A percentile compares a stretch with the other conserved stretches of the same genome.
Evolutionary conservation across 116 monocot species (phyloP).

Genomic region (Papilionanthe hybrid): DNA sequence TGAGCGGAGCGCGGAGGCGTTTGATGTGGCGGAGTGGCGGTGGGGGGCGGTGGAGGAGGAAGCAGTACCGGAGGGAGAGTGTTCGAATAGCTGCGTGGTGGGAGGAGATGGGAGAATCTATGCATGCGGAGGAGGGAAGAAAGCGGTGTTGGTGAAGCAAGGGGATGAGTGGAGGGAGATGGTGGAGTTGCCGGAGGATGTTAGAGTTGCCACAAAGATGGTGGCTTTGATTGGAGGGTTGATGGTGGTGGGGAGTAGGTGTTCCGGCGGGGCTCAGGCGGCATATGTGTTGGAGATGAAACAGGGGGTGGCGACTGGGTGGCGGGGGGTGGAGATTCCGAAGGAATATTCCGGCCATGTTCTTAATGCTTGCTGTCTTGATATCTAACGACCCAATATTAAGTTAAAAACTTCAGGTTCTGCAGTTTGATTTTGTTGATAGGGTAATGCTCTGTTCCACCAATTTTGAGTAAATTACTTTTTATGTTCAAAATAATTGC

Average conservation of each 20-base stretch:
- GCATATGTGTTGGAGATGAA: slow-evolving; percentile 15
- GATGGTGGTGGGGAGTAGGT: slow-evolving; percentile 18
- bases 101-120: slow-evolving; percentile 13
- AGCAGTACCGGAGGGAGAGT: slow-evolving; percentile 9
- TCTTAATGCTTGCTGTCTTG: slow-evolving; percentile 17
- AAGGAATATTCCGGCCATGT: slow-evolving; percentile 22
- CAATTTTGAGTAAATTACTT: too few species aligned
- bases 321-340: slow-evolving; percentile 20
- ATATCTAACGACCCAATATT: slow-evolving; percentile 1
- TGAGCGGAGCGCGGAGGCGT: slow-evolving; percentile 23
- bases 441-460: too few species aligned
- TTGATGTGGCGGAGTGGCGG: slow-evolving; percentile 17
- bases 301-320: background rate
- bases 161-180: slow-evolving; percentile 25
- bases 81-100: slow-evolving; percentile 20
- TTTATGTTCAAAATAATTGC: too few species aligned
- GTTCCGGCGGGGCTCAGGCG: slow-evolving; percentile 5
- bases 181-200: slow-evolving; percentile 32
- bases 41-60: slow-evolving; percentile 38
- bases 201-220: slow-evolving; percentile 10
- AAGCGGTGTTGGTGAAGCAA: slow-evolving; percentile 17
- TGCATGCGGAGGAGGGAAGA: background rate
- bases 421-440: too few species aligned
- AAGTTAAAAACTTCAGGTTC: too few species aligned
- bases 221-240: slow-evolving; percentile 10